phyloP scores from a whole-genome alignment of 148 eudicot species.

The Silene conica region DNA sequence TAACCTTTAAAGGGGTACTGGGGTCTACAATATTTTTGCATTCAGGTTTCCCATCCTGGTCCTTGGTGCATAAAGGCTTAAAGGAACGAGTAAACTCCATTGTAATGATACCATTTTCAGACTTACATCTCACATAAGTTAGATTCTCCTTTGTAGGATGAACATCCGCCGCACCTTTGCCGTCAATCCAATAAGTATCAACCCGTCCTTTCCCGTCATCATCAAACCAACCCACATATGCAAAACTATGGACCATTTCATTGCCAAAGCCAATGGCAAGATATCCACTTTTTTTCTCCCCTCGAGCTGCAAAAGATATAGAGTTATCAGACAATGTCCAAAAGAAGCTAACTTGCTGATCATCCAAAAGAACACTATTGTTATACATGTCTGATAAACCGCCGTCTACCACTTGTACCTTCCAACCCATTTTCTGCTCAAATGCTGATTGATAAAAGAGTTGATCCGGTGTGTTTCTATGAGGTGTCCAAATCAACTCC shows the following conservation, averaged over 20 bases:
- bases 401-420: conserved; percentile 93
- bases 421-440: conserved; percentile 92
- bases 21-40: conserved; percentile 82
- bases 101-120: conserved; percentile 90
- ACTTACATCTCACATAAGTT: conserved; percentile 82
- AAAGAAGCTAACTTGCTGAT: conserved; percentile 80
- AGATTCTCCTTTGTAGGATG: conserved; percentile 78
- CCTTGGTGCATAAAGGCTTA: conserved; percentile 56
- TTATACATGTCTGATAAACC: conserved; percentile 92
- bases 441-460: conserved; percentile 77
- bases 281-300: conserved; percentile 89
- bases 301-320: conserved; percentile 82
- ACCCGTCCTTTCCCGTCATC: conserved; percentile 64
- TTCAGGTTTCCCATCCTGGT: conserved; percentile 50
- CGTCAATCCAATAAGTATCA: conserved; percentile 79
- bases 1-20: conserved; percentile 68
- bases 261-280: conserved; percentile 88
- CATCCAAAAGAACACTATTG: conserved; percentile 82
- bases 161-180: conserved; percentile 55
- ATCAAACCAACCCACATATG: conserved; percentile 91
- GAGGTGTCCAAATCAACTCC: conserved; percentile 77
- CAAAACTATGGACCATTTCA: conserved; percentile 80
- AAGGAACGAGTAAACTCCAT: conserved; percentile 90
- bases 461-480: conserved; percentile 82
- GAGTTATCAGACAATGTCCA: conserved; percentile 77